phyloP scores from a whole-genome alignment of 495 filamentous ascomycete genomes.

The Neurospora sp. region DNA sequence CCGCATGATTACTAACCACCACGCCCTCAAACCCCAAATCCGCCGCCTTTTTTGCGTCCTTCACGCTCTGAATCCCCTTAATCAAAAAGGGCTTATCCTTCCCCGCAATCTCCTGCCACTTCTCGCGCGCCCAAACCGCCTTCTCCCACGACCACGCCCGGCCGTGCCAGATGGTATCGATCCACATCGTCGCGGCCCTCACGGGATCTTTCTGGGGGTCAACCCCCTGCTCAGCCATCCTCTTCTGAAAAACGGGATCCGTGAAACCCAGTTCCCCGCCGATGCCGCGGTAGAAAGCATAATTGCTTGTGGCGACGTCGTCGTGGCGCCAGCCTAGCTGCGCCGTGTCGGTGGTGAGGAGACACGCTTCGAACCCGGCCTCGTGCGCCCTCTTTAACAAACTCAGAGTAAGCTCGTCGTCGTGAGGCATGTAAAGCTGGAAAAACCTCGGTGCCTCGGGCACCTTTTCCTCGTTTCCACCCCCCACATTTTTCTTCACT shows the following conservation, averaged over 20 bases:
- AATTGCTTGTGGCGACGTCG: slow-evolving; percentile 53
- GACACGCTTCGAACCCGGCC: slow-evolving; percentile 44
- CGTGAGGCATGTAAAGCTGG: slow-evolving; percentile 60
- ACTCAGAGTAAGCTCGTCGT: slow-evolving; percentile 48
- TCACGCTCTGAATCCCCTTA: slow-evolving; percentile 28
- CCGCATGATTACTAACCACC: slow-evolving; percentile 31
- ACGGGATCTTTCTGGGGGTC: slow-evolving; percentile 15
- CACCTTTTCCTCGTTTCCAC: background rate
- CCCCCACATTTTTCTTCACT: background rate
- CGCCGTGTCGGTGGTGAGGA: slow-evolving; percentile 56
- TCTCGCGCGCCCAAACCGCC: slow-evolving; percentile 40
- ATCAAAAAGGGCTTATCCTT: slow-evolving; percentile 46
- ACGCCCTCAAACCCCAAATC: slow-evolving; percentile 26
- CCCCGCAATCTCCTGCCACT: slow-evolving; percentile 31
- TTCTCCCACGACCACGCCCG: slow-evolving; percentile 48
- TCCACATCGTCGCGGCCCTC: slow-evolving; percentile 33
- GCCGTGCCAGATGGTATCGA: slow-evolving; percentile 38
- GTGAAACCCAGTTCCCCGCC: slow-evolving; percentile 40
- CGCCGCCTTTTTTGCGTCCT: slow-evolving; percentile 25
- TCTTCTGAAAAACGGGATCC: slow-evolving; percentile 52
- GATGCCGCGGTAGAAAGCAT: slow-evolving; percentile 41
- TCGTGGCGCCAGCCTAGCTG: slow-evolving; percentile 50
- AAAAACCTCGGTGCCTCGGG: slow-evolving; percentile 35
- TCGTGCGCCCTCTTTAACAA: slow-evolving; percentile 52
- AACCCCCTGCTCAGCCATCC: slow-evolving; percentile 14